Evolutionary conservation across 1,284 basidiomycete genomes (phyloP).

Genomic region (Leccinum solheimii): DNA sequence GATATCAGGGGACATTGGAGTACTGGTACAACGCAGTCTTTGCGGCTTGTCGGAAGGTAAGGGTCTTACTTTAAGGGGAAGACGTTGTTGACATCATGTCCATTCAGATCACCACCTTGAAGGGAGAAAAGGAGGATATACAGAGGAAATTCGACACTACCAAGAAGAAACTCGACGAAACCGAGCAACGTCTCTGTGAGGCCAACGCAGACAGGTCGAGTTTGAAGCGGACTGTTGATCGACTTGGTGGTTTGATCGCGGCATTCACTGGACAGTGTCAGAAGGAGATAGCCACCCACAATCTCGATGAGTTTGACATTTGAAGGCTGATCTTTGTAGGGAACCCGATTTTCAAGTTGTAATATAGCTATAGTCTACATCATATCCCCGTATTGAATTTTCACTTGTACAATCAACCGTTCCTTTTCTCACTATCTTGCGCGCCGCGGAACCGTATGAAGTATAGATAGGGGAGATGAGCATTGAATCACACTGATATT

Average conservation of each 20-base stretch:
- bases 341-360: background rate
- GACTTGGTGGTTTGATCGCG: slow-evolving; percentile 6
- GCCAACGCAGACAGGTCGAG: slow-evolving; percentile 19
- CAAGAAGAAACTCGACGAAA: slow-evolving; percentile 23
- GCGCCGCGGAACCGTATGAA: background rate
- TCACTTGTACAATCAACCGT: background rate
- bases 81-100: slow-evolving; percentile 1
- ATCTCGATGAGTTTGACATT: background rate
- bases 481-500: background rate
- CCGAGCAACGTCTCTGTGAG: slow-evolving; percentile 21
- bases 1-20: slow-evolving; percentile 17
- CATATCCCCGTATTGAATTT: background rate
- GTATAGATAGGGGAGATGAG: background rate
- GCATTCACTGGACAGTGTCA: slow-evolving; percentile 11
- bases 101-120: slow-evolving; percentile 19
- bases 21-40: slow-evolving; percentile 17
- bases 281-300: background rate
- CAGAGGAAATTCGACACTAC: slow-evolving; percentile 22
- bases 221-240: slow-evolving; percentile 16
- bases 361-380: background rate
- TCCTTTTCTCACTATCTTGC: background rate
- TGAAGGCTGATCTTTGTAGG: background rate
- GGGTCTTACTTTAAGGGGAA: background rate
- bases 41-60: slow-evolving; percentile 15
- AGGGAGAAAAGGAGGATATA: slow-evolving; percentile 19